Base-by-base conservation (phyloP, 2,329 filamentous ascomycete genomes). In the Pseudophaeomoniella oleicola region DNA sequence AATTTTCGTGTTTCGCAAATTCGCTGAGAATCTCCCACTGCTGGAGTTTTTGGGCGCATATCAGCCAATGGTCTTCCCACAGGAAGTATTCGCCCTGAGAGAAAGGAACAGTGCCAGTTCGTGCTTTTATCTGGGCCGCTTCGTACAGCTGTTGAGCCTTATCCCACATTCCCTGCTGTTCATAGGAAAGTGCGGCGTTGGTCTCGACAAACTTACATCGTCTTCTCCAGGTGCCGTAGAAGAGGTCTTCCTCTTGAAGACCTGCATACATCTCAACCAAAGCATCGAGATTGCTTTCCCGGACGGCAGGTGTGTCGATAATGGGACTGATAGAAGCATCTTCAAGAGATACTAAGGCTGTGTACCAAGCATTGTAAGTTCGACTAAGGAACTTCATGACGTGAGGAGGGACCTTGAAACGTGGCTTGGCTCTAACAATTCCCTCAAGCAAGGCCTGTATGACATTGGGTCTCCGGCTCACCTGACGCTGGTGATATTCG, bases 131-230 rank as follows among this genome's bases (percentile, higher is more conserved):
- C 58, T 98, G 92, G 0, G 92, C 90, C 38, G 80, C 80, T 58
- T 99, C 90, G 56, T 96, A 98, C 64, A 94, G 80, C 51, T 83
- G 82, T 60, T 98, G 92, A 1, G 92, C 87, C 60, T 96, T 96
- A 50, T 98, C 90, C 92, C 90, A 98, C 74, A 96, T 93, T 34
- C 90, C 90, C 49, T 93, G 93, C 55, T 99, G 92, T 61, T 99
- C 92, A 49, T 94, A 98, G 0, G 90, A 98, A 5, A 99, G 66
- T 2, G 87, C 90, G 11, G 90, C 85, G 53, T 98, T 99, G 5
- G 87, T 96, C 64, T 98, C 92, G 4, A 98, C 81, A 52, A 94
- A 98, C 46, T 94, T 85, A 55, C 87, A 94, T 32, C 90, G 78
- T 39, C 90, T 77, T 40, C 90, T 78, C 90, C 90, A 98, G 1